These are phyloP conservation scores for Dothiorella sarmentorum DNA, from an alignment of 2,329 filamentous ascomycete genomes.

Conservation along the genomic window DNA sequence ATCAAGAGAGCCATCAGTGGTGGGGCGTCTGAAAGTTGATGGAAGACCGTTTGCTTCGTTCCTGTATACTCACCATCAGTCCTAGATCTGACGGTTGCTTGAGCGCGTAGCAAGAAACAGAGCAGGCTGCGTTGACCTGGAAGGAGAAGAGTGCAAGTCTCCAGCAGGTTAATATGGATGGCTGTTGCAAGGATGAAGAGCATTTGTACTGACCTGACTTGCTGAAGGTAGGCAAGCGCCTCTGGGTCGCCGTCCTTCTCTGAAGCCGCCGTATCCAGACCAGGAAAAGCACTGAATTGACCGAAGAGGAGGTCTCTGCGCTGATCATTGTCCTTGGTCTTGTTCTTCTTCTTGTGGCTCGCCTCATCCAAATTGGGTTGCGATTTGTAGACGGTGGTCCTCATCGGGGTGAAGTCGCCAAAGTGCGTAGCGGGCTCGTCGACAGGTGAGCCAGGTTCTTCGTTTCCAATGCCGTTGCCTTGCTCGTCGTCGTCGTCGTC, in stretches of 20 bases:
- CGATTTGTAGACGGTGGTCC: neutral
- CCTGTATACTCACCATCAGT: constrained; percentile 45
- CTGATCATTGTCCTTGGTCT: neutral
- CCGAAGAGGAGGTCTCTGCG: constrained; percentile 9
- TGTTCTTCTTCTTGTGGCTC: neutral
- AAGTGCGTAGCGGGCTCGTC: constrained; percentile 23
- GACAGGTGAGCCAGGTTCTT: constrained; percentile 24
- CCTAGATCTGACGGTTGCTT: constrained; percentile 21
- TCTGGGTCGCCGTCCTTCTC: constrained; percentile 24
- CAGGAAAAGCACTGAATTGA: constrained; percentile 28
- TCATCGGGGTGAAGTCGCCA: neutral
- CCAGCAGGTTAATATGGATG: constrained; percentile 1
- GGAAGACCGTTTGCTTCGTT: constrained; percentile 70
- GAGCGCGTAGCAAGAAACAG: neutral
- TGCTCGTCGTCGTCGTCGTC: neutral
- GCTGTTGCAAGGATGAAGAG: neutral
- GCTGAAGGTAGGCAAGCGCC: constrained; percentile 34
- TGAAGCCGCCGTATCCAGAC: constrained; percentile 19
- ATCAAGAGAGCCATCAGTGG: constrained; percentile 22
- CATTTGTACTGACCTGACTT: constrained; percentile 27
- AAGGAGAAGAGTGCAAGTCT: constrained; percentile 5
- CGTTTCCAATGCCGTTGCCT: no score
- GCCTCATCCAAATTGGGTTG: no score
- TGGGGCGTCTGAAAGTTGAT: constrained; percentile 49
- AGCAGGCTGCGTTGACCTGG: neutral